Base-by-base conservation (phyloP, 2,329 filamentous ascomycete genomes). In the Exutisphaerella laricina region DNA sequence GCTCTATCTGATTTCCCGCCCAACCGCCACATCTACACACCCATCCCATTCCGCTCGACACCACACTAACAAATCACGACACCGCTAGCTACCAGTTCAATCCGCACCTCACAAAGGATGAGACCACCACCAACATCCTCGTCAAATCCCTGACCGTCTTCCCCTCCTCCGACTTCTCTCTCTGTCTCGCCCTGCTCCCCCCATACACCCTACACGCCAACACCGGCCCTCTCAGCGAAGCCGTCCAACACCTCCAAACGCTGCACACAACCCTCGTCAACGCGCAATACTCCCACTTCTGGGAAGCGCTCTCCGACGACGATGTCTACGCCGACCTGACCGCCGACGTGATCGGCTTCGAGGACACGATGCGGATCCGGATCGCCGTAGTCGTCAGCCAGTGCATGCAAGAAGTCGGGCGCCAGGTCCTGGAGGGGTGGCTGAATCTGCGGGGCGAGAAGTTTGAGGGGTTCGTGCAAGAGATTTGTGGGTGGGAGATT, bases 81-180 rank as follows among this genome's bases (percentile, higher is more conserved):
- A 42, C 41, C 5, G 14, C 5, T 23, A 98, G 92, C 55, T 98
- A 98, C 78, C 94, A 98, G 74, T 95, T 98, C 74, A 98, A 98
- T 80, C 92, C 92, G 39, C 89, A 97, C 75, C 87, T 95, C 59
- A 82, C 89, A 65, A 90, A 92, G 74, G 86, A 95, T 64, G 92
- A 98, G 70, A 88, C 90, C 63, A 88, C 92, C 69, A 97, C 92
- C 76, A 97, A 97, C 78, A 85, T 97, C 72, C 88, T 98, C 67
- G 89, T 94, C 75, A 98, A 97, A 77, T 79, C 89, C 56, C 82
- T 98, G 66, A 95, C 90, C 58, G 86, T 95, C 72, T 98, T 98
- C 77, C 92, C 92, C 53, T 89, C 86, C 14, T 82, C 92, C 32
- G 89, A 97, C 69, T 98, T 97, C 80, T 84, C 82, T 59, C 87